Percentiles rank a stretch among this genome's conserved stretches.
Conservation (phyloP, 306 rosid genomes). For the Gastrolobium villosum region DNA sequence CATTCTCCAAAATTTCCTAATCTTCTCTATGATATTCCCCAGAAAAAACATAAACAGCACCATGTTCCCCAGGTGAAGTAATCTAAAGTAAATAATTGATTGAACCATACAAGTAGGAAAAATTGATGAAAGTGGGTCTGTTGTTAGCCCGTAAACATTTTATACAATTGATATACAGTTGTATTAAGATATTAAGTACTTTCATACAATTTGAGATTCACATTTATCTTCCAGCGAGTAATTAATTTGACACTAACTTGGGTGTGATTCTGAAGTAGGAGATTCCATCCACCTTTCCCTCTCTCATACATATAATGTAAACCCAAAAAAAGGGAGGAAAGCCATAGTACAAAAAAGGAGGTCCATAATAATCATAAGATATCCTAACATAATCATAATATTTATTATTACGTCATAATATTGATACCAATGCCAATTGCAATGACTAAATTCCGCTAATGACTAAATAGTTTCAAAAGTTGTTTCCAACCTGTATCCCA, state of each 20-base stretch:
- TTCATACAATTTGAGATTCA: neutral
- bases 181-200: neutral
- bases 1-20: slow-evolving; percentile 29
- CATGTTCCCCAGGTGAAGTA: neutral
- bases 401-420: neutral
- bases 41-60: neutral
- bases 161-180: neutral
- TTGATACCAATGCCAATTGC: slow-evolving; percentile 10
- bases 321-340: neutral
- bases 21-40: neutral
- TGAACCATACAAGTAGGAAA: neutral
- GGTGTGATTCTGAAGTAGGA: neutral
- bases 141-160: neutral
- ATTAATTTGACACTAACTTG: neutral
- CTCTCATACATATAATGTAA: neutral
- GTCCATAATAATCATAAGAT: neutral
- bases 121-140: neutral
- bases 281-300: slow-evolving; percentile 4
- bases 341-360: neutral
- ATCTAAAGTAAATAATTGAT: neutral
- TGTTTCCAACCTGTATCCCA: slow-evolving; percentile 79
- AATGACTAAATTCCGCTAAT: slow-evolving; percentile 27
- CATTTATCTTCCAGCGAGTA: neutral
- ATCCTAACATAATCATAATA: slow-evolving; percentile 24
- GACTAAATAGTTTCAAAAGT: slow-evolving; percentile 40